Base-by-base conservation (phyloP, 768 basidiomycete species). In the Myochromella boudieri region DNA sequence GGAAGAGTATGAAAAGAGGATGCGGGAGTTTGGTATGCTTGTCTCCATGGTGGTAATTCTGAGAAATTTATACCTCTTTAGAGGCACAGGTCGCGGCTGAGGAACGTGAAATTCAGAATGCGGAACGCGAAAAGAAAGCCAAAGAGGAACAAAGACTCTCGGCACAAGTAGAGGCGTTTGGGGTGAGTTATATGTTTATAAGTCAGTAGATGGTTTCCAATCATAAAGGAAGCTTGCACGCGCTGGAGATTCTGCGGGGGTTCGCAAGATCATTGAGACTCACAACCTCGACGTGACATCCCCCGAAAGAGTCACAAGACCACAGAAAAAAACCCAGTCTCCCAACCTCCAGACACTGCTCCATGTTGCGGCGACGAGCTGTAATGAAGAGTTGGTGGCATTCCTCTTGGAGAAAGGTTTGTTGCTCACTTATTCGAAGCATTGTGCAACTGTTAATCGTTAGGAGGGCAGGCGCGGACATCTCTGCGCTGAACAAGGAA, bases 391-490 rank as follows among this genome's bases (percentile, higher is more conserved):
- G 3, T 51, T 68, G 15, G 55, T 70, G 18, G 49, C 51, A 28
- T 67, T 65, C 49, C 65, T 72, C 11, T 38, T 69, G n/a, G 66
- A 68, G 36, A 59, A 59, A 63, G 69, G 69, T 65, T 29, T 38
- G 60, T 43, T 22, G 15, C 26, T 45, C 32, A 24, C 18, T 26
- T 10, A 18, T 34, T 12, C 4, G 4, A n/a, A 21, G 34, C 37
- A 22, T 28, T 49, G 39, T 17, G 8, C 22, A 29, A 39, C 29
- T 12, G 31, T 39, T 25, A 44, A 47, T 32, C 32, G 39, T 18
- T n/a, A 39, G 29, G 8, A 33, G 33, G 18, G 11, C 48, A 70
- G 69, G 68, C 49, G 66, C 70, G 25, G 55, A 65, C 15, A 46
- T 63, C 12, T 51, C 55, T 26, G 49, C 57, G 21, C 52, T 70